Base-by-base conservation (phyloP, 2,329 filamentous ascomycete genomes). In the Myrmaecium sp. region DNA sequence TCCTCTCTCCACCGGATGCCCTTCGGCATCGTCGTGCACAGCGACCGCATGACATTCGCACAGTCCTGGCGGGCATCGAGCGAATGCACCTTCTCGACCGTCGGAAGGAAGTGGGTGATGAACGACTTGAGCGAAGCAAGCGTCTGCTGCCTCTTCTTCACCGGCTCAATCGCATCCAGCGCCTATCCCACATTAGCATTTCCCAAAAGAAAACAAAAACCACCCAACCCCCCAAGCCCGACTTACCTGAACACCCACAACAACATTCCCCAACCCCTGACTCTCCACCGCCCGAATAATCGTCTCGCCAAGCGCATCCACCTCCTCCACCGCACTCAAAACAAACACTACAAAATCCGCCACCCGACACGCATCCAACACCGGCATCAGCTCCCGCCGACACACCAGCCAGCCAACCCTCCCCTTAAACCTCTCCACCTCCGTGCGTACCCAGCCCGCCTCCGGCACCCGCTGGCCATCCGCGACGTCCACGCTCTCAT, bases 1-100 rank as follows among this genome's bases (percentile, higher is more conserved):
- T 93, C 82, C 27, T 98, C 89, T 40, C 89, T 71, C 89, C 89
- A 98, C 35, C 75, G 63, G n/a, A 98, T 69, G 1, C 89, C 89
- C 57, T 92, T 95, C 7, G 89, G 86, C 22, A 77, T 83, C 18
- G 78, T 82, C 36, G 74, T 93, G 61, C 89, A 98, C 10, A 98
- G 58, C 15, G 83, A 86, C 27, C 91, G 70, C 52, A 95, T 78
- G 19, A 92, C 60, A 47, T 94, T 95, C 27, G 82, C 70, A 47
- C 80, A 86, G 49, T 98, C 89, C 46, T 93, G 83, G 44, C 80
- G 68, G 34, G 69, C 86, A 46, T 93, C 83, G 29, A 94, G 62
- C 38, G 73, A 89, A 51, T 86, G 81, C 10, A 98, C 65, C 53
- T 89, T 94, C 42, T 94, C 84, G 41, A 89, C 76, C 14, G 80